Percentiles rank a stretch among this genome's conserved stretches.
These are phyloP conservation scores for Rhizopus microsporus DNA, from an alignment of 371 early-diverging fungal species.

Conservation along the genomic window DNA sequence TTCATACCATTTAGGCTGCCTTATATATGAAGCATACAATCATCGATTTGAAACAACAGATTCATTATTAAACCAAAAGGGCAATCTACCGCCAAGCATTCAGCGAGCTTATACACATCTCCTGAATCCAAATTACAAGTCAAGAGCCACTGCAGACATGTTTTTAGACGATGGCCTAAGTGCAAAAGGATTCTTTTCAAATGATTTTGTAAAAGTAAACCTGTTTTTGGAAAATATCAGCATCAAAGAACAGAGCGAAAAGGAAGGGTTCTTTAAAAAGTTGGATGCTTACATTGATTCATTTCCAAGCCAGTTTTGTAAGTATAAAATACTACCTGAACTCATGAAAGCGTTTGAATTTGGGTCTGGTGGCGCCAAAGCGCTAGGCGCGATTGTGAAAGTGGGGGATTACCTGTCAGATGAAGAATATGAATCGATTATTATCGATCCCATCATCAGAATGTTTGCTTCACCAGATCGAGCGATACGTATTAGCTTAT, in stretches of 20 bases:
- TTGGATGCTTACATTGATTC: slow-evolving; percentile 61
- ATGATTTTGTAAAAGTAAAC: slow-evolving; percentile 75
- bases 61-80: slow-evolving; percentile 54
- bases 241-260: slow-evolving; percentile 82
- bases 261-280: slow-evolving; percentile 74
- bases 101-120: slow-evolving; percentile 54
- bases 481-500: slow-evolving; percentile 80
- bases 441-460: slow-evolving; percentile 77
- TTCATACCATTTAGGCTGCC: slow-evolving; percentile 78
- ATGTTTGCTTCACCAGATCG: slow-evolving; percentile 92
- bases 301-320: slow-evolving; percentile 82
- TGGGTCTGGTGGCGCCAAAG: slow-evolving; percentile 89
- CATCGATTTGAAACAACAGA: slow-evolving; percentile 63
- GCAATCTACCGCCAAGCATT: slow-evolving; percentile 67
- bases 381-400: slow-evolving; percentile 80
- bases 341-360: slow-evolving; percentile 88
- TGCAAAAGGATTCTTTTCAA: slow-evolving; percentile 73
- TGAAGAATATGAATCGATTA: slow-evolving; percentile 69
- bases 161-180: slow-evolving; percentile 70
- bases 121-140: slow-evolving; percentile 52
- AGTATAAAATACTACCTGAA: slow-evolving; percentile 89
- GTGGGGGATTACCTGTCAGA: slow-evolving; percentile 75
- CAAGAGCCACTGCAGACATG: slow-evolving; percentile 64
- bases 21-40: slow-evolving; percentile 83
- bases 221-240: slow-evolving; percentile 86